Evolutionary conservation across 306 rosid species (phyloP).

Genomic region (Biancaea sappan): DNA sequence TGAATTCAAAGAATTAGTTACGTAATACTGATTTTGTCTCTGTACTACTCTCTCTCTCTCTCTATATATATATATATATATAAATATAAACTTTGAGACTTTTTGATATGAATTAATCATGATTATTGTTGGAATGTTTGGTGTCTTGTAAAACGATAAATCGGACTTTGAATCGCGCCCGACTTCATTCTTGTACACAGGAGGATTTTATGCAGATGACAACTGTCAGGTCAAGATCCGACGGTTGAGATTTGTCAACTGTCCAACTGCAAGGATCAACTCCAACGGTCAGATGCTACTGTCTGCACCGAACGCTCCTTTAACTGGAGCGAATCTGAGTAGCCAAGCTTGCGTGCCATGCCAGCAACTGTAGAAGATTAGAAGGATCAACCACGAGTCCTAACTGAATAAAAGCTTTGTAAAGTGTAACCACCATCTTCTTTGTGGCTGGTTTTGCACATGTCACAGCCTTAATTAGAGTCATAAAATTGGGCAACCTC

Average conservation of each 20-base stretch:
- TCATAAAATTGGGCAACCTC: neutral
- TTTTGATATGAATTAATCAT: neutral
- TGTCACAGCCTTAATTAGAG: neutral
- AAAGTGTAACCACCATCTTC: neutral
- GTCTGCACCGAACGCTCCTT: too few species aligned
- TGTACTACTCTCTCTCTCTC: too few species aligned
- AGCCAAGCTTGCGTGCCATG: constrained; percentile 35
- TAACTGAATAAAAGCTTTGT: constrained; percentile 34
- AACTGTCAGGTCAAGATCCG: too few species aligned
- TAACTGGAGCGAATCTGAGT: too few species aligned
- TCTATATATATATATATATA: neutral
- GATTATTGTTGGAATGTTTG: neutral
- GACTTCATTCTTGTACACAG: too few species aligned
- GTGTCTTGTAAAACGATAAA: constrained; percentile 1
- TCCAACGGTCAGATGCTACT: too few species aligned
- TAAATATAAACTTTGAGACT: too few species aligned
- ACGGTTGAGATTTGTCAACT: too few species aligned
- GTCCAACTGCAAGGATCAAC: too few species aligned
- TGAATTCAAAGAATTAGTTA: neutral
- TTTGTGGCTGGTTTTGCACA: neutral
- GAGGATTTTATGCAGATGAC: too few species aligned
- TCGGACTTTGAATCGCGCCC: constrained; percentile 46
- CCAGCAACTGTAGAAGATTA: constrained; percentile 11
- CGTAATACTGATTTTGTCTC: too few species aligned
- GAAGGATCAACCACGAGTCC: constrained; percentile 39